Conservation (phyloP, 2,329 filamentous ascomycete genomes). For the Arthroderma sp. region DNA sequence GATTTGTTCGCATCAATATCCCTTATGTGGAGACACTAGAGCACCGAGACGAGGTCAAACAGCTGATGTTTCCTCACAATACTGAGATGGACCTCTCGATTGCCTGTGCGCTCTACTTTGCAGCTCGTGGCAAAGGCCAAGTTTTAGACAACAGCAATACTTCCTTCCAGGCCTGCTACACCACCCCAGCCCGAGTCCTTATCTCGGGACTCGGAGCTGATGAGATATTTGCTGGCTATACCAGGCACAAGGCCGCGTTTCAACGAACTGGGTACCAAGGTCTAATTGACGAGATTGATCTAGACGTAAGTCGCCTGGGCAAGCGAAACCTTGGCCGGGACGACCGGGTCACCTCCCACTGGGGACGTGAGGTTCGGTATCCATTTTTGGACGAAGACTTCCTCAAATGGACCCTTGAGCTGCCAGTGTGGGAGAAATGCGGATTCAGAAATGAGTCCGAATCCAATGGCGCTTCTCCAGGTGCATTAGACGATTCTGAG, state of each 20-base stretch:
- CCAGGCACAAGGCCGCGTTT: slow-evolving; percentile 68
- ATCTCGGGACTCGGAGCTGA: slow-evolving; percentile 90
- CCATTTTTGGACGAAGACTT: slow-evolving; percentile 82
- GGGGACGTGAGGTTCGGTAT: slow-evolving; percentile 78
- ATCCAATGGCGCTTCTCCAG: slow-evolving; percentile 1
- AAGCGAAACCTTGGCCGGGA: slow-evolving; percentile 92
- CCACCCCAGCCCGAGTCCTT: slow-evolving; percentile 64
- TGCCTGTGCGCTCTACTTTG: slow-evolving; percentile 85
- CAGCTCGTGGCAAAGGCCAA: slow-evolving; percentile 58
- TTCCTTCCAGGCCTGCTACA: slow-evolving; percentile 34
- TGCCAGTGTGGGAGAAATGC: slow-evolving; percentile 73
- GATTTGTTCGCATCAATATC: slow-evolving; percentile 69
- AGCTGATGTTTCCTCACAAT: slow-evolving; percentile 80
- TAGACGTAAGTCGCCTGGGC: slow-evolving; percentile 75
- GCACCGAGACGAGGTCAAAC: slow-evolving; percentile 56
- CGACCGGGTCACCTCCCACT: slow-evolving; percentile 79
- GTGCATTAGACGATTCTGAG: slow-evolving; percentile 11
- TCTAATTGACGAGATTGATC: slow-evolving; percentile 65
- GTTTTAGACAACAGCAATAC: slow-evolving; percentile 17
- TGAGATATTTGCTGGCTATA: slow-evolving; percentile 90
- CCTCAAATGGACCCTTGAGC: slow-evolving; percentile 62
- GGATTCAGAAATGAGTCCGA: slow-evolving; percentile 53
- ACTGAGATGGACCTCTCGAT: slow-evolving; percentile 99
- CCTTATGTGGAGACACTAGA: slow-evolving; percentile 61
- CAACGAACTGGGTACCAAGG: slow-evolving; percentile 53